Evolutionary conservation across 495 filamentous ascomycete species (phyloP).

Genomic region (Hypoxylon subgilvum): DNA sequence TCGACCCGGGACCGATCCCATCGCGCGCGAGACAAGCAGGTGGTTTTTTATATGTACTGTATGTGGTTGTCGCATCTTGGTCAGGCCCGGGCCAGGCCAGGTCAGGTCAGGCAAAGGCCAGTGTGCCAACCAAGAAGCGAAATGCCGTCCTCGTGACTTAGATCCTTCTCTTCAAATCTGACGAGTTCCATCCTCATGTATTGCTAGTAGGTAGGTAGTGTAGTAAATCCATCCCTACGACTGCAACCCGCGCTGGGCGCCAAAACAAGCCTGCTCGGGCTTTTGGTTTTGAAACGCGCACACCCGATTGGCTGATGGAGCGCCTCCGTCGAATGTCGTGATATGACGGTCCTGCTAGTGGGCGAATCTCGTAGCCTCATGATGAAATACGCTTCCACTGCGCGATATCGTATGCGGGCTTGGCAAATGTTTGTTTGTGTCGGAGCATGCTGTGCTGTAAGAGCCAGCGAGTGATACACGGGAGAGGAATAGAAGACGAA

Average conservation of each 20-base stretch:
- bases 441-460: not conserved
- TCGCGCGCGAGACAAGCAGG: conserved; percentile 37
- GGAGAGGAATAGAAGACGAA: not conserved
- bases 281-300: conserved; percentile 37
- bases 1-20: conserved; percentile 41
- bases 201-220: not conserved
- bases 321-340: conserved; percentile 33
- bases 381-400: not conserved
- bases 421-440: conserved; percentile 8
- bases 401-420: conserved; percentile 1
- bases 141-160: conserved; percentile 35
- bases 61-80: conserved; percentile 24
- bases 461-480: not conserved
- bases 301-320: conserved; percentile 32
- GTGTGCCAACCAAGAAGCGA: conserved; percentile 28
- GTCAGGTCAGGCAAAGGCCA: not conserved
- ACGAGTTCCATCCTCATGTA: conserved; percentile 18
- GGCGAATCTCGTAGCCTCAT: conserved; percentile 26
- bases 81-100: conserved; percentile 19
- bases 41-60: conserved; percentile 9
- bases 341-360: conserved; percentile 26
- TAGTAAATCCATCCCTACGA: conserved; percentile 34
- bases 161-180: conserved; percentile 35
- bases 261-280: conserved; percentile 32
- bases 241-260: conserved; percentile 34